These are phyloP conservation scores for Fusarium subglutinans DNA, from an alignment of 2,329 filamentous ascomycete genomes.

Conservation along the genomic window DNA sequence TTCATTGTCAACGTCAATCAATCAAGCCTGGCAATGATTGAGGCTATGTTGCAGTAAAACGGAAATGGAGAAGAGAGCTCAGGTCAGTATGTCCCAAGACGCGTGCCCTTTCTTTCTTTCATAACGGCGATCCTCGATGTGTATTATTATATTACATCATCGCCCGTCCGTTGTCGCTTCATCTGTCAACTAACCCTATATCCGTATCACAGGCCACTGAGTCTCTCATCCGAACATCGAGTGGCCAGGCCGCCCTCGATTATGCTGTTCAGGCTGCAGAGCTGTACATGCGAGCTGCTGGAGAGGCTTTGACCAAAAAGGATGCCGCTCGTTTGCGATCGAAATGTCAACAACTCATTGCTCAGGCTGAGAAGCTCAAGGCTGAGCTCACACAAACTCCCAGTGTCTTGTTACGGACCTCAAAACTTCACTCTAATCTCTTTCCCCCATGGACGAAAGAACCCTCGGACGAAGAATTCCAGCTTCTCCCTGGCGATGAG, in stretches of 20 bases:
- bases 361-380: conserved; percentile 81
- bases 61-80: conserved; percentile 52
- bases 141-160: background rate
- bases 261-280: conserved; percentile 82
- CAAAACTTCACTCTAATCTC: conserved; percentile 80
- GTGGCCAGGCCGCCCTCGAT: conserved; percentile 69
- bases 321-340: conserved; percentile 74
- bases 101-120: background rate
- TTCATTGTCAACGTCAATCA: background rate
- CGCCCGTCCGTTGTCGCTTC: background rate
- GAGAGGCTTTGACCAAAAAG: conserved; percentile 64
- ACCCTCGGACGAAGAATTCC: conserved; percentile 71
- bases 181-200: conserved; percentile 3
- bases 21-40: conserved; percentile 17
- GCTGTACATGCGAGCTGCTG: conserved; percentile 80
- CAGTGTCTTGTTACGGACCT: conserved; percentile 75
- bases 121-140: background rate
- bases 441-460: conserved; percentile 86
- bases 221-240: conserved; percentile 48
- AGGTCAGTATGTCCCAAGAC: conserved; percentile 39
- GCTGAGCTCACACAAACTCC: conserved; percentile 25
- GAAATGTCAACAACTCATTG: conserved; percentile 76
- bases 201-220: conserved; percentile 49
- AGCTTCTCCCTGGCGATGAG: conserved; percentile 55
- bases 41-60: conserved; percentile 39